Evolutionary conservation across 371 early-diverging fungal genomes (phyloP), one percentile per base, ranked within the genome.

Genomic region (Actinomortierella ambigua): DNA sequence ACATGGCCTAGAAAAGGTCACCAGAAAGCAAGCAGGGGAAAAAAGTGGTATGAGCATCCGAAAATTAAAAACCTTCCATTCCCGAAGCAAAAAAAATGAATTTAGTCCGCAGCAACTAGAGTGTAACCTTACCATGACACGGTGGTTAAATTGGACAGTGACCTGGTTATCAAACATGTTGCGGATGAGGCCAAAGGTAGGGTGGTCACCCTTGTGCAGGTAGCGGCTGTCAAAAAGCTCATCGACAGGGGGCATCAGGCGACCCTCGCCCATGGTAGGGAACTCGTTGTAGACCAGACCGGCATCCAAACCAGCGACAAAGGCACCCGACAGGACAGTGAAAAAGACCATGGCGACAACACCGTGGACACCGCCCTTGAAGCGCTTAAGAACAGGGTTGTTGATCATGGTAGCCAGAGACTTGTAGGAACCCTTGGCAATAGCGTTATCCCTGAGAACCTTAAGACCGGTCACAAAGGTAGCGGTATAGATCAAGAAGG

Each of bases 271-370:
- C 98, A 97, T 97, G 50, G 77, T 77, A 1, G 98, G 98, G 78
- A 93, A 98, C 76, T 94, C 93, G 75, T 96, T 96, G 81, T 97
- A 96, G 52, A 97, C 86, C 52, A 98, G 79, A 23, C 98, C 98
- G 28, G 98, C 98, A 67, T 98, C 98, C 29, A 98, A 77, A 41
- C 98, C 98, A 39, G 98, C 98, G 5, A 98, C 98, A 73, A 97
- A 89, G 24, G 94, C 98, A 52, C 88, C 95, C 1, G 95, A 90
- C 63, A 98, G 77, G 28, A 93, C 93, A 4, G 98, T 97, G n/a
- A 92, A 48, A 60, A 95, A 88, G 51, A 94, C 85, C 20, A 96
- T 81, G 23, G 77, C 81, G 4, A 89, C 85, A 26, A 88, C 68
- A 34, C 82, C 84, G 48, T 87, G 82, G 3, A 90, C 81, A 18